Evolutionary conservation across 768 basidiomycete species (phyloP).

Genomic region (Ephemerocybe angulata): DNA sequence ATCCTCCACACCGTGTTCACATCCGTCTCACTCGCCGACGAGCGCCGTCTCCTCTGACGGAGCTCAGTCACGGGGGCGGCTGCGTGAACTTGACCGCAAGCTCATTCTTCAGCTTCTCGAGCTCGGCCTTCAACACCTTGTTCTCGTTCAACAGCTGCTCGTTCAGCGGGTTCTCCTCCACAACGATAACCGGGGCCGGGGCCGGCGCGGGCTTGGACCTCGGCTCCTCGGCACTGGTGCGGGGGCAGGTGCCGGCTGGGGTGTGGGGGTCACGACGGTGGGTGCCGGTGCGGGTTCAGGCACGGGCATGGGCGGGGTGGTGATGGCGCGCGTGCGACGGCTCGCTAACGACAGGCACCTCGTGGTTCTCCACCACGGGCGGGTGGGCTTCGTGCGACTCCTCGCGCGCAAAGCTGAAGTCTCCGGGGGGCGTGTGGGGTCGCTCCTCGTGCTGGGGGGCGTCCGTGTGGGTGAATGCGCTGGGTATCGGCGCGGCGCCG

Average conservation of each 20-base stretch:
- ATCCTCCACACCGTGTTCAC: constrained; percentile 59
- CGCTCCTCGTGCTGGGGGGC: constrained; percentile 25
- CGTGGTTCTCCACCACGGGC: constrained; percentile 14
- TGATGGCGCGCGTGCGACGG: constrained; percentile 14
- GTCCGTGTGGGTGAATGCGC: constrained; percentile 27
- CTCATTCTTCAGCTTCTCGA: constrained; percentile 18
- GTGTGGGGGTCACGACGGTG: constrained; percentile 11
- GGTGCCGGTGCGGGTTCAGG: constrained; percentile 17
- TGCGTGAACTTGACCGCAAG: constrained; percentile 7
- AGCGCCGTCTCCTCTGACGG: constrained; percentile 49
- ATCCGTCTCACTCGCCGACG: constrained; percentile 57
- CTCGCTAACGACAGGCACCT: constrained; percentile 20
- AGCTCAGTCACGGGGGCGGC: constrained; percentile 47
- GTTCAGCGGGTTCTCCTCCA: constrained; percentile 37
- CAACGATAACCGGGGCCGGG: constrained; percentile 26
- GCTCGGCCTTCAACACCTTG: constrained; percentile 32
- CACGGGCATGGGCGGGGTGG: constrained; percentile 22
- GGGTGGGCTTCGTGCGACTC: constrained; percentile 44
- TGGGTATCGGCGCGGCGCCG: constrained; percentile 38
- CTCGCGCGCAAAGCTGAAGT: constrained; percentile 48
- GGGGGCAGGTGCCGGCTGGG: constrained; percentile 14
- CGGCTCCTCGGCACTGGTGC: too few species aligned
- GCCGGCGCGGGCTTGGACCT: neutral
- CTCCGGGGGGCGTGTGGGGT: constrained; percentile 49
- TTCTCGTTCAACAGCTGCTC: constrained; percentile 56